These are phyloP conservation scores for Candida endomychidarum DNA, from an alignment of 805 yeast species.

Conservation along the genomic window DNA sequence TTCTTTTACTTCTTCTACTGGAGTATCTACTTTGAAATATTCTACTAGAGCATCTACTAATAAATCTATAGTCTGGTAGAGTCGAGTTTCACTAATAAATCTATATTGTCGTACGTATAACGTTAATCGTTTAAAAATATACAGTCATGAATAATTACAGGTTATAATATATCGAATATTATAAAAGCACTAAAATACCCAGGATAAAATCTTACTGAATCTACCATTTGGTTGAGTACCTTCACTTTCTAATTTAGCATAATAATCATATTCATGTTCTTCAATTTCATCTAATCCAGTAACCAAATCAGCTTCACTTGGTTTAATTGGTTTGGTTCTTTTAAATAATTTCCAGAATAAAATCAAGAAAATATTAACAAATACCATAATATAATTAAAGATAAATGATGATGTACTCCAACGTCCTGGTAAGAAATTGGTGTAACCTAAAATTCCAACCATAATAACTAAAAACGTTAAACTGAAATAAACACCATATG, in stretches of 20 bases:
- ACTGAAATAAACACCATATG: constrained; percentile 36
- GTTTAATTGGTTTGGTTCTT: constrained; percentile 37
- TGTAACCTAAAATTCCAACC: constrained; percentile 66
- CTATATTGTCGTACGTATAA: too few species aligned
- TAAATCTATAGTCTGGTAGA: too few species aligned
- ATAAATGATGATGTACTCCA: constrained; percentile 66
- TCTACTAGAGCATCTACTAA: too few species aligned
- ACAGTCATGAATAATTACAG: too few species aligned
- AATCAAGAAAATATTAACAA: constrained; percentile 37
- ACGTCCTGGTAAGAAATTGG: constrained; percentile 54
- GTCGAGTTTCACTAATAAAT: too few species aligned
- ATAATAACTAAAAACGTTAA: constrained; percentile 33
- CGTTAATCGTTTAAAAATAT: too few species aligned
- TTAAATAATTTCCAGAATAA: constrained; percentile 37
- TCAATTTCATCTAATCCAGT: constrained; percentile 49
- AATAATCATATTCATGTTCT: constrained; percentile 46
- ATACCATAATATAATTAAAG: constrained; percentile 71
- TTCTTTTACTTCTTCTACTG: too few species aligned
- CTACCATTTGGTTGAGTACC: constrained; percentile 2
- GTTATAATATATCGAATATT: too few species aligned
- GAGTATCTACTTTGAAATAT: too few species aligned
- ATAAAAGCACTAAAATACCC: constrained; percentile 27
- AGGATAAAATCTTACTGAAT: constrained; percentile 15
- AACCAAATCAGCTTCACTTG: constrained; percentile 47
- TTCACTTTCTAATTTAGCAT: constrained; percentile 34